Evolutionary conservation across 108 stramenopile species (phyloP).

Genomic region (Pseudonitzschia multiseries): DNA sequence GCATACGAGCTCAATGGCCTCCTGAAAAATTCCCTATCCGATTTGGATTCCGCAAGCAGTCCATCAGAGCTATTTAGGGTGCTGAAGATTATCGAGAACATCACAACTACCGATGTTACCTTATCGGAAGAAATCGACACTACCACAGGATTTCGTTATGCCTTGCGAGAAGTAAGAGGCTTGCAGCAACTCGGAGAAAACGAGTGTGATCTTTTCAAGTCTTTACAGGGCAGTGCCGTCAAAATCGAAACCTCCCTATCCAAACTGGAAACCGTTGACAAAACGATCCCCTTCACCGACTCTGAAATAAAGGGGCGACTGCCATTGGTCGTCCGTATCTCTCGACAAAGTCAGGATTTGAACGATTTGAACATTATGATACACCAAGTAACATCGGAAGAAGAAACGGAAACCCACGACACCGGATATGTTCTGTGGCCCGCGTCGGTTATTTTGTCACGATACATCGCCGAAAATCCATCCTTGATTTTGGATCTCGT

Average conservation of each 20-base stretch:
- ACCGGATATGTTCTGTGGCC: conserved; percentile 19
- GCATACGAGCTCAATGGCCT: conserved; percentile 8
- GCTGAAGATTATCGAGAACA: conserved; percentile 9
- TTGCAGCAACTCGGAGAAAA: not conserved
- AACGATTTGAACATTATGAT: conserved; percentile 16
- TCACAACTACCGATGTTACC: not conserved
- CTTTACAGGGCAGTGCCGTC: not conserved
- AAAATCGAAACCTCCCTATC: conserved; percentile 12
- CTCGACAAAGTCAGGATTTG: not conserved
- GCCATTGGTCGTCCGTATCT: not conserved
- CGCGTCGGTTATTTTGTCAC: conserved; percentile 6
- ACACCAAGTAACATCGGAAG: conserved; percentile 12
- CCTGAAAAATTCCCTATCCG: not conserved
- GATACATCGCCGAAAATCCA: conserved; percentile 2
- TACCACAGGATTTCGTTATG: conserved; percentile 1
- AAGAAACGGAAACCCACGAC: conserved; percentile 16
- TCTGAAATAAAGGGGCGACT: conserved; percentile 1
- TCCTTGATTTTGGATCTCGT: not conserved
- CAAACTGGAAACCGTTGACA: conserved; percentile 1
- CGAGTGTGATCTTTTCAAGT: not conserved
- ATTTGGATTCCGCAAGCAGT: not conserved
- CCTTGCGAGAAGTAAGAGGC: not conserved
- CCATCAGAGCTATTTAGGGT: not conserved
- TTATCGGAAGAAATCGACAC: conserved; percentile 5
- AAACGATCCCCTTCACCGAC: not conserved